These are phyloP conservation scores for Colletotrichum horii DNA, from an alignment of 2,329 filamentous ascomycete genomes.

Conservation along the genomic window DNA sequence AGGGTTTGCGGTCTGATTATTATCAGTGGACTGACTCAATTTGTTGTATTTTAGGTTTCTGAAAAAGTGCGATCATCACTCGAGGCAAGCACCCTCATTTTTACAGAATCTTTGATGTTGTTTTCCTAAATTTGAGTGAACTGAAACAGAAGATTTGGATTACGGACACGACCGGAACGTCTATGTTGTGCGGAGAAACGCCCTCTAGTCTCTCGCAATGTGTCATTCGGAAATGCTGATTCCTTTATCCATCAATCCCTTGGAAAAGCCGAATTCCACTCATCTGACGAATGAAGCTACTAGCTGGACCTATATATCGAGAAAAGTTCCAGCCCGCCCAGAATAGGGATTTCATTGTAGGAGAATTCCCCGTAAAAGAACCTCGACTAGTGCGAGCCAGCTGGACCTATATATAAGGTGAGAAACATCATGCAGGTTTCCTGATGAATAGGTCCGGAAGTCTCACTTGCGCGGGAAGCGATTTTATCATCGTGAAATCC, in stretches of 20 bases:
- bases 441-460: neutral
- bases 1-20: fast-evolving
- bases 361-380: too few relatives aligned
- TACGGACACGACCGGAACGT: neutral
- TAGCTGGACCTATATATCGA: too few relatives aligned
- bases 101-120: neutral
- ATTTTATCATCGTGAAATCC: neutral
- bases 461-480: fast-evolving
- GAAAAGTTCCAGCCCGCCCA: too few relatives aligned
- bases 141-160: neutral
- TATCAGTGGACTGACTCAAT: neutral
- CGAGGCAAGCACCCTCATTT: neutral
- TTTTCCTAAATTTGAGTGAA: fast-evolving
- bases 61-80: fast-evolving
- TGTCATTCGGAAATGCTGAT: fast-evolving
- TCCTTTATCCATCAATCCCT: fast-evolving
- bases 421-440: neutral
- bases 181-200: neutral
- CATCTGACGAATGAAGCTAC: neutral
- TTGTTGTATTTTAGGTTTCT: neutral
- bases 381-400: too few relatives aligned
- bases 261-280: too few relatives aligned
- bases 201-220: fast-evolving
- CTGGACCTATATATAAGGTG: fast-evolving
- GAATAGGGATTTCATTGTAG: too few relatives aligned